phyloP scores from a whole-genome alignment of 768 basidiomycete genomes.

The Plicaturopsis crispa region DNA sequence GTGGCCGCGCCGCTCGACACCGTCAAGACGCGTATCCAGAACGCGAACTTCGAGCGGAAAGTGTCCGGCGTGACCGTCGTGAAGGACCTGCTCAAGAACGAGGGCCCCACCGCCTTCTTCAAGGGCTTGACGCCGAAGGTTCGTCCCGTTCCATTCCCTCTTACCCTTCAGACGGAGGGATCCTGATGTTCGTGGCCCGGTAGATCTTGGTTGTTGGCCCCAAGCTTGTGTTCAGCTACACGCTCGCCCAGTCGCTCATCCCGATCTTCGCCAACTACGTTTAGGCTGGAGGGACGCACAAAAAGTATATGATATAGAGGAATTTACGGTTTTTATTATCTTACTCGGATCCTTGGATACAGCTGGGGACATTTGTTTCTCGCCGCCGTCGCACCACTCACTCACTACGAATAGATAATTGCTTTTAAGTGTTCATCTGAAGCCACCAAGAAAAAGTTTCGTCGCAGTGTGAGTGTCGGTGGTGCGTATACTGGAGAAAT shows the following conservation, averaged over 20 bases:
- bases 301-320: background rate
- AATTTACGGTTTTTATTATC: too few species aligned
- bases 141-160: constrained; percentile 8
- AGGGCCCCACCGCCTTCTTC: constrained; percentile 82
- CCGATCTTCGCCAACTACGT: constrained; percentile 87
- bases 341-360: too few species aligned
- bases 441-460: too few species aligned
- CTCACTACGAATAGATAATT: too few species aligned
- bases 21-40: constrained; percentile 97
- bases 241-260: constrained; percentile 92
- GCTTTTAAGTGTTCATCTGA: too few species aligned
- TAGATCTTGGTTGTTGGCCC: constrained; percentile 95
- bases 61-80: constrained; percentile 76
- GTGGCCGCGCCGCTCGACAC: constrained; percentile 94
- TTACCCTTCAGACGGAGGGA: constrained; percentile 14
- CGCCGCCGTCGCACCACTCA: too few species aligned
- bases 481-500: too few species aligned
- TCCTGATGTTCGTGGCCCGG: constrained; percentile 17
- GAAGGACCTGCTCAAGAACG: constrained; percentile 79
- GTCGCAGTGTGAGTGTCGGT: too few species aligned
- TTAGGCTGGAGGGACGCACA: constrained; percentile 17
- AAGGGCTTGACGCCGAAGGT: constrained; percentile 98
- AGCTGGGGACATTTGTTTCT: too few species aligned
- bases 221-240: constrained; percentile 97
- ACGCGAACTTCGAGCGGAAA: constrained; percentile 91